Evolutionary conservation across 169 alveolate genomes (phyloP), one percentile per base, ranked within the genome.

Genomic region (Plasmodium falciparum): DNA sequence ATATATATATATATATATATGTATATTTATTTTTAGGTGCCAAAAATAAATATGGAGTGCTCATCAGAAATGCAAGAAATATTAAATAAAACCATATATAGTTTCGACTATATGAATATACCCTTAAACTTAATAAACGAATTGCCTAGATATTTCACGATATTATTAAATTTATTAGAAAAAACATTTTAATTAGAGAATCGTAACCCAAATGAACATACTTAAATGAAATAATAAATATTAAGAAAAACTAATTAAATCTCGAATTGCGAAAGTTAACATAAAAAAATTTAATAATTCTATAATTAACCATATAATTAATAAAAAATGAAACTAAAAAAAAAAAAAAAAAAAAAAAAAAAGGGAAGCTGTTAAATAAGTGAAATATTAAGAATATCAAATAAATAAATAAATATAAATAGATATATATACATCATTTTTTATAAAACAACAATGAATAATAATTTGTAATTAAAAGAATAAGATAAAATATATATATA

Each of bases 101-200:
- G 91, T 83, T 83, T 83, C 74, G 91, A 83, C 26, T 83, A 83
- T 61, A 83, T 83, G 91, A 45, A 73, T 20, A 83, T 83, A 69
- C 91, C 91, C 22, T 83, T 83, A 70, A 67, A 59, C 69, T 83
- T 83, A 70, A 70, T 69, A 69, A 70, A 70, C 22, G 85, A 69
- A 43, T 26, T 83, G 20, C 91, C 91, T 56, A 43, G 43, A 11
- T 83, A 71, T 61, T 83, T 83, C 65, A 83, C 47, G 24, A 69
- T 83, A 69, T 61, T 83, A 70, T 70, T 83, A 70, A 83, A 83
- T 83, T 83, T 83, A 83, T 83, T 83, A 72, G 91, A 83, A 58
- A 83, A 83, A 67, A 33, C 69, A 59, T 83, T 83, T 69, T 83
- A 83, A 83, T 47, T 66, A 80, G 13, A 26, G 22, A 39, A 78